Evolutionary conservation across 345 rosid species (phyloP).

Genomic region (Laguncularia racemosa): DNA sequence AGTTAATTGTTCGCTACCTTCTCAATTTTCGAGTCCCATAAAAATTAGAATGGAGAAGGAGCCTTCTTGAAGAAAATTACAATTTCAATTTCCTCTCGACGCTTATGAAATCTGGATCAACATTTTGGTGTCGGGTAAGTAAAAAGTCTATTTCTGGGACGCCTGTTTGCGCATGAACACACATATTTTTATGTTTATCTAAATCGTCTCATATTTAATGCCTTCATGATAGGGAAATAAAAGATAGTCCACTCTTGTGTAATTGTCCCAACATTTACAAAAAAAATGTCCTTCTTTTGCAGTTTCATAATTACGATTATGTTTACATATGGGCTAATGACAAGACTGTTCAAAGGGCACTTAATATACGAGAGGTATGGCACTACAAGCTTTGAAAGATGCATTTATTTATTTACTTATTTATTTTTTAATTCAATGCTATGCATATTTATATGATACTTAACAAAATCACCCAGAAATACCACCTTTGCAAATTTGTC

Average conservation of each 20-base stretch:
- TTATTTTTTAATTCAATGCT: neutral
- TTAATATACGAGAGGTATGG: slow-evolving; percentile 21
- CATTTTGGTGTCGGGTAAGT: slow-evolving; percentile 14
- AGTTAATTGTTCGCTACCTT: no score
- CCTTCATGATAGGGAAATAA: no score
- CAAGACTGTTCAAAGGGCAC: slow-evolving; percentile 20
- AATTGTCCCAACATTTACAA: neutral
- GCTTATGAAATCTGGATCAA: neutral
- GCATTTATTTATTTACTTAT: no score
- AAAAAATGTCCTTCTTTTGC: neutral
- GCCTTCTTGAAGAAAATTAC: neutral
- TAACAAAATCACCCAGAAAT: no score
- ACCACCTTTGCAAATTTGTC: no score
- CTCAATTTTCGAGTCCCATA: no score
- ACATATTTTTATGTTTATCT: neutral
- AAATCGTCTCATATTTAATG: no score
- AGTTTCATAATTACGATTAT: slow-evolving; percentile 7
- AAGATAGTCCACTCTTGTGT: no score
- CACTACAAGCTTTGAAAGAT: neutral
- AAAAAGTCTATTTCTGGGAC: neutral
- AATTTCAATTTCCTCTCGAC: neutral
- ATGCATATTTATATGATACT: no score
- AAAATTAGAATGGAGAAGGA: neutral
- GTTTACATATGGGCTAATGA: slow-evolving; percentile 27
- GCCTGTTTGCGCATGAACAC: no score